Percentiles rank a stretch among this genome's conserved stretches.
Conservation (phyloP, 306 rosid species). For the Hylodesmum podocarpum region DNA sequence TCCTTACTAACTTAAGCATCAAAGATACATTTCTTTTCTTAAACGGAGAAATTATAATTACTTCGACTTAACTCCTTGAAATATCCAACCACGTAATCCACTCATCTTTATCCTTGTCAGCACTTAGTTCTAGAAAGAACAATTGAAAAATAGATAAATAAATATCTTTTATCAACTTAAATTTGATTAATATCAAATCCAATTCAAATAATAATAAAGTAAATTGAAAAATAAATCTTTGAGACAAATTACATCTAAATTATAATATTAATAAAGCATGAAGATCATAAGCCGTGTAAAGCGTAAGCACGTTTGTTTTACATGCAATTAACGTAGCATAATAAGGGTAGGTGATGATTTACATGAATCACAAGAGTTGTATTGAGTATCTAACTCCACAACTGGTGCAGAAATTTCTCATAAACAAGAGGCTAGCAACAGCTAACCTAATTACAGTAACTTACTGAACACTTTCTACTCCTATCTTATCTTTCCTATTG, state of each 20-base stretch:
- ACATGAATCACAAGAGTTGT: slow-evolving; percentile 25
- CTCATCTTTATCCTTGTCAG: too few relatives aligned
- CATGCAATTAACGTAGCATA: background rate
- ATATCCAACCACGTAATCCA: too few relatives aligned
- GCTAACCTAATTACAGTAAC: slow-evolving; percentile 45
- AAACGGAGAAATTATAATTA: too few relatives aligned
- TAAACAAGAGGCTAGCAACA: slow-evolving; percentile 45
- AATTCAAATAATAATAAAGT: too few relatives aligned
- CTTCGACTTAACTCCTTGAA: too few relatives aligned
- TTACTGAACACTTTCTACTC: slow-evolving; percentile 27
- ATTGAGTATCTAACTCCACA: background rate
- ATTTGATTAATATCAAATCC: too few relatives aligned
- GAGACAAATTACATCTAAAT: background rate
- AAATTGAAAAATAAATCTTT: background rate
- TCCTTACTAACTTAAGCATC: too few relatives aligned
- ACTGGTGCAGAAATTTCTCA: slow-evolving; percentile 29
- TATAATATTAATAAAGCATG: too few relatives aligned
- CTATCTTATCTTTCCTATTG: slow-evolving; percentile 34
- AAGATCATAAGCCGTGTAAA: background rate
- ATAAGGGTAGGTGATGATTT: slow-evolving; percentile 3
- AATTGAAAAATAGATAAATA: too few relatives aligned
- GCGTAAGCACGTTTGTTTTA: background rate
- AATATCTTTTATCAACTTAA: too few relatives aligned
- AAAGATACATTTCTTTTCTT: too few relatives aligned
- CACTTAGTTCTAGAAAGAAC: too few relatives aligned